Percentiles rank a stretch among this genome's conserved stretches.
phyloP scores from a whole-genome alignment of 225 moss, liverwort and hornwort species.

The Takakia lepidozioides region DNA sequence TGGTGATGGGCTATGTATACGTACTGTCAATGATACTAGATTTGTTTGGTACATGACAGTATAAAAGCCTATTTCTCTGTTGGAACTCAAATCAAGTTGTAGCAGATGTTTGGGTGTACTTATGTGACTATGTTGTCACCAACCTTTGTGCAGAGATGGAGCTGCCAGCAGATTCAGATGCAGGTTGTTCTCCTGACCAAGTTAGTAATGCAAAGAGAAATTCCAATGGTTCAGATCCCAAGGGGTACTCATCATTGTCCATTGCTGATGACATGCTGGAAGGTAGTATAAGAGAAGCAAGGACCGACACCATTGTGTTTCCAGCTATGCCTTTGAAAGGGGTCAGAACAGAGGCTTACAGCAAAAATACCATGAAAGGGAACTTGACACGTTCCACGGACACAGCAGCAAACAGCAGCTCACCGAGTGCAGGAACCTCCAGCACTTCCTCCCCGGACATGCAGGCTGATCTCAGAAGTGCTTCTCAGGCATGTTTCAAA shows the following conservation, averaged over 20 bases:
- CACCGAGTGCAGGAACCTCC: constrained; percentile 5
- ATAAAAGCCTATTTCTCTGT: too few species aligned
- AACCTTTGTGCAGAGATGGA: constrained; percentile 6
- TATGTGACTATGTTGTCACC: too few species aligned
- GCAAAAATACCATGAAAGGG: constrained; percentile 6
- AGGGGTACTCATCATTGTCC: constrained; percentile 1
- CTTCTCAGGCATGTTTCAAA: too few species aligned
- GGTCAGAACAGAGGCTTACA: constrained; percentile 8
- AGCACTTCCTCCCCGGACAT: constrained; percentile 11
- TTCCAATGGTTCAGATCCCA: too few species aligned
- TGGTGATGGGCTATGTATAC: too few species aligned
- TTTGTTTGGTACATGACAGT: too few species aligned
- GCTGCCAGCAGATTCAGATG: constrained; percentile 2
- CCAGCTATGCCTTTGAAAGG: constrained; percentile 8
- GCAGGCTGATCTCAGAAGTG: too few species aligned
- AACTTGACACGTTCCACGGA: constrained; percentile 6
- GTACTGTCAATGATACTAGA: too few species aligned
- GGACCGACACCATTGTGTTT: not conserved
- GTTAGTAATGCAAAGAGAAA: not conserved
- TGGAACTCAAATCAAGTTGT: too few species aligned
- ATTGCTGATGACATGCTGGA: constrained; percentile 2
- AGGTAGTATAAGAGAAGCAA: not conserved
- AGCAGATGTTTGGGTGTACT: too few species aligned
- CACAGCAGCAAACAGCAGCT: constrained; percentile 4
- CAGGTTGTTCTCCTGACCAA: constrained; percentile 5